phyloP scores from a whole-genome alignment of 1,284 basidiomycete genomes.

The Coniferiporia weirii region DNA sequence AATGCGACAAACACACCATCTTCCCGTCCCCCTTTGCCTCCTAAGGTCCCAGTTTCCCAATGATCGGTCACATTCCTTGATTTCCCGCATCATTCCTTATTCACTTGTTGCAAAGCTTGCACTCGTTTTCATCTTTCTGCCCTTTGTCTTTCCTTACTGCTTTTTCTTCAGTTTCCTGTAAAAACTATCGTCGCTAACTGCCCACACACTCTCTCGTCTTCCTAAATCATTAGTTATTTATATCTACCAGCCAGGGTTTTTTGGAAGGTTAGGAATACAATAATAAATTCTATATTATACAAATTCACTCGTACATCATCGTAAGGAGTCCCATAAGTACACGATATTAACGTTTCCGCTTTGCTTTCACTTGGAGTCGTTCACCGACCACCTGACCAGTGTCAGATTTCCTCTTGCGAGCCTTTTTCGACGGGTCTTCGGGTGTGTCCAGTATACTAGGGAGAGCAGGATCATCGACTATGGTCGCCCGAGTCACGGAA shows the following conservation, averaged over 20 bases:
- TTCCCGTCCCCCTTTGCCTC: slow-evolving; percentile 23
- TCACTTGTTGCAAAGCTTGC: neutral
- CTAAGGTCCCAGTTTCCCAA: slow-evolving; percentile 20
- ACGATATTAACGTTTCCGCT: slow-evolving; percentile 25
- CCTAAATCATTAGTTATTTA: neutral
- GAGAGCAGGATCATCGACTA: neutral
- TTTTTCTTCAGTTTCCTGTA: too few relatives aligned
- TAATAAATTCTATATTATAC: neutral
- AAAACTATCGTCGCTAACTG: neutral
- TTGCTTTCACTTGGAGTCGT: slow-evolving; percentile 15
- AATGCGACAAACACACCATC: slow-evolving; percentile 15
- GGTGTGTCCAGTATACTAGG: neutral
- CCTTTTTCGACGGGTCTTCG: slow-evolving; percentile 2
- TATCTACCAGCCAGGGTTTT: neutral
- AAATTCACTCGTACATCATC: neutral
- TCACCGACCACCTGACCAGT: slow-evolving; percentile 1
- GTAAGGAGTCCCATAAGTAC: neutral
- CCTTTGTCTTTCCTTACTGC: neutral
- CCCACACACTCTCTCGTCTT: neutral
- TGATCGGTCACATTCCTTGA: neutral
- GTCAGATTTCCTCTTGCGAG: slow-evolving; percentile 18
- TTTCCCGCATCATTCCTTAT: neutral
- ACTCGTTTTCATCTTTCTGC: neutral
- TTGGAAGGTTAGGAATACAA: neutral
- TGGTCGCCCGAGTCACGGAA: slow-evolving; percentile 2